A percentile compares a stretch with the other conserved stretches of the same genome.
Evolutionary conservation across 2,329 filamentous ascomycete species (phyloP).

Genomic region (Zymoseptoria crescenta): DNA sequence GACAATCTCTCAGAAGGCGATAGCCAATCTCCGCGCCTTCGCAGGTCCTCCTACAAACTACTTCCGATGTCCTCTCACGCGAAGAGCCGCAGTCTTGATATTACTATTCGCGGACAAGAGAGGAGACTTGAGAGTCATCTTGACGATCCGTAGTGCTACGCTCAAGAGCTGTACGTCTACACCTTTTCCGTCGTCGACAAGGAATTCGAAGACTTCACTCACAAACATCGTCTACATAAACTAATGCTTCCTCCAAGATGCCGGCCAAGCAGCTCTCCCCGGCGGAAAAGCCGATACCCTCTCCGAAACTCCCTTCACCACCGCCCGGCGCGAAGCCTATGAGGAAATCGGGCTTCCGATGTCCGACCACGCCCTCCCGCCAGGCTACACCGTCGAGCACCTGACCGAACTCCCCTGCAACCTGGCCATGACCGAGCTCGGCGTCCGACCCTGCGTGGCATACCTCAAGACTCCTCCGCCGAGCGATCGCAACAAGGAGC

Average conservation of each 20-base stretch:
- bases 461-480: constrained; percentile 46
- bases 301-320: constrained; percentile 59
- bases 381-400: constrained; percentile 76
- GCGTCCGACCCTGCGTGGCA: constrained; percentile 44
- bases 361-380: constrained; percentile 59
- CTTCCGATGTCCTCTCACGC: constrained; percentile 48
- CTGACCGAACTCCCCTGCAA: constrained; percentile 69
- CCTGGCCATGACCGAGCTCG: constrained; percentile 44
- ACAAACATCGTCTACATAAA: constrained; percentile 20
- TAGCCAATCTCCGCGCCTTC: constrained; percentile 50
- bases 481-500: constrained; percentile 58
- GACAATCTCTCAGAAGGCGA: constrained; percentile 32
- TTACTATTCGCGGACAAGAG: constrained; percentile 77
- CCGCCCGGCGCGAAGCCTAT: constrained; percentile 79
- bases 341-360: constrained; percentile 89
- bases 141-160: constrained; percentile 54
- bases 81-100: constrained; percentile 79
- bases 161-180: constrained; percentile 46
- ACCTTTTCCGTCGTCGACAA: background rate
- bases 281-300: constrained; percentile 49
- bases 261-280: constrained; percentile 40
- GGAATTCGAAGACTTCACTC: background rate
- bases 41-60: constrained; percentile 51
- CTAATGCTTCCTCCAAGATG: constrained; percentile 59
- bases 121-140: constrained; percentile 64